Percentiles rank a stretch among this genome's conserved stretches.
Conservation (phyloP, 176 grass and related monocot genomes). For the Lolium rigidum region DNA sequence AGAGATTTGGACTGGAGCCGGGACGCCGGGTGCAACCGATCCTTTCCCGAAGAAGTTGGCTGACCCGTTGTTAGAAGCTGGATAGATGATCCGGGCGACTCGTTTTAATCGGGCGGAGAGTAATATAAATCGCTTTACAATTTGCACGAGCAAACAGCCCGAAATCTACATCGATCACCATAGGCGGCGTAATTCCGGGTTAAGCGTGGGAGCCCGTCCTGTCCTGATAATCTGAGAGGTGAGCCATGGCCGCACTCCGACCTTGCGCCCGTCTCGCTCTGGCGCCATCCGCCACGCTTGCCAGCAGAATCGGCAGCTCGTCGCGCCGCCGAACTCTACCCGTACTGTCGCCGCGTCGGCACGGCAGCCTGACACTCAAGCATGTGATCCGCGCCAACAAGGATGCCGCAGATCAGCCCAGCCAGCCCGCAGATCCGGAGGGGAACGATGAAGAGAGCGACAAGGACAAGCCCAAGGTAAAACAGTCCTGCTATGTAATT, state of each 20-base stretch:
- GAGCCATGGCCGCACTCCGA: neutral
- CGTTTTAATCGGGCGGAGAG: too few relatives aligned
- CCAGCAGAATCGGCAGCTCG: neutral
- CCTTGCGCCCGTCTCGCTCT: neutral
- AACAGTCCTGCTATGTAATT: constrained; percentile 8
- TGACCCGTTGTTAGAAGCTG: too few relatives aligned
- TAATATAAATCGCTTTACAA: too few relatives aligned
- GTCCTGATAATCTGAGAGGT: neutral
- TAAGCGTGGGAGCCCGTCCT: neutral
- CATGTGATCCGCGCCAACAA: neutral
- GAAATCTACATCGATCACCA: neutral
- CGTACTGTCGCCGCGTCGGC: neutral
- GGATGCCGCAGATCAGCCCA: neutral
- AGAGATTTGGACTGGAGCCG: too few relatives aligned
- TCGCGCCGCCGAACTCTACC: neutral
- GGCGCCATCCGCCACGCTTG: neutral
- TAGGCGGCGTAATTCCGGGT: neutral
- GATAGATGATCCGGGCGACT: too few relatives aligned
- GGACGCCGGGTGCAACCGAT: too few relatives aligned
- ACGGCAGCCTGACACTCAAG: neutral
- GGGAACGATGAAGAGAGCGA: neutral
- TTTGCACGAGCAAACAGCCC: neutral
- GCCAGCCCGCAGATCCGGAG: neutral
- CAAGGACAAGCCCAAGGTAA: neutral
- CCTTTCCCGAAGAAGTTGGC: too few relatives aligned